Evolutionary conservation across 1,284 basidiomycete genomes (phyloP).

Genomic region (Coniferiporia weirii): DNA sequence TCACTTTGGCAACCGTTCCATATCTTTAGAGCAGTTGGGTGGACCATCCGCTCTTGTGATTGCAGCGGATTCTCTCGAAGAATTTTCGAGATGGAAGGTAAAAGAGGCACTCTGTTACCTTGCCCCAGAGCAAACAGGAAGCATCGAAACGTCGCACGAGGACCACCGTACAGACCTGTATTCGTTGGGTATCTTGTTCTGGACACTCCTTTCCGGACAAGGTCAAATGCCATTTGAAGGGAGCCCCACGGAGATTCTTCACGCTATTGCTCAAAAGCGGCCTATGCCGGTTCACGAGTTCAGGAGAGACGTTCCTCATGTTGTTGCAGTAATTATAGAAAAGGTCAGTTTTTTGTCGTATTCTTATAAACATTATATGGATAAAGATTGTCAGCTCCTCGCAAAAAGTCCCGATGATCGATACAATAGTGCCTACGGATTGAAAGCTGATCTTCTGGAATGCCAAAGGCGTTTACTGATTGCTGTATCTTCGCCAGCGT

Average conservation of each 20-base stretch:
- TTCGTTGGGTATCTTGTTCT: slow-evolving; percentile 63
- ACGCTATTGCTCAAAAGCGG: slow-evolving; percentile 62
- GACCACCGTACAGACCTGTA: slow-evolving; percentile 69
- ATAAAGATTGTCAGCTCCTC: slow-evolving; percentile 40
- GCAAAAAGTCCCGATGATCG: slow-evolving; percentile 58
- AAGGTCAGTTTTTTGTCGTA: slow-evolving; percentile 37
- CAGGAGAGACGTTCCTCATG: slow-evolving; percentile 63
- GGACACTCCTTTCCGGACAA: slow-evolving; percentile 61
- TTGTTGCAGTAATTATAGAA: slow-evolving; percentile 63
- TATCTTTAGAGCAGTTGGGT: slow-evolving; percentile 63
- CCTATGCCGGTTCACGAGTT: slow-evolving; percentile 72
- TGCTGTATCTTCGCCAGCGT: slow-evolving; percentile 48
- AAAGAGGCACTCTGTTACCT: slow-evolving; percentile 71
- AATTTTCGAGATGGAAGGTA: slow-evolving; percentile 57
- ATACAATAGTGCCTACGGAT: slow-evolving; percentile 65
- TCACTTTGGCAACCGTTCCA: slow-evolving; percentile 71
- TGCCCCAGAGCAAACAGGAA: slow-evolving; percentile 68
- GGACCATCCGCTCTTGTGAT: slow-evolving; percentile 64
- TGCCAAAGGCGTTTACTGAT: slow-evolving; percentile 58
- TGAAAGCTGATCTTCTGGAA: slow-evolving; percentile 59
- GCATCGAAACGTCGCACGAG: slow-evolving; percentile 60
- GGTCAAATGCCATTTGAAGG: slow-evolving; percentile 70
- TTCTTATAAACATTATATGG: slow-evolving; percentile 5
- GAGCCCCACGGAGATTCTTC: slow-evolving; percentile 58
- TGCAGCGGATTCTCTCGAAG: slow-evolving; percentile 47